These are phyloP conservation scores for Pichia sp. DNA, from an alignment of 1,139 yeast species.

Conservation along the genomic window DNA sequence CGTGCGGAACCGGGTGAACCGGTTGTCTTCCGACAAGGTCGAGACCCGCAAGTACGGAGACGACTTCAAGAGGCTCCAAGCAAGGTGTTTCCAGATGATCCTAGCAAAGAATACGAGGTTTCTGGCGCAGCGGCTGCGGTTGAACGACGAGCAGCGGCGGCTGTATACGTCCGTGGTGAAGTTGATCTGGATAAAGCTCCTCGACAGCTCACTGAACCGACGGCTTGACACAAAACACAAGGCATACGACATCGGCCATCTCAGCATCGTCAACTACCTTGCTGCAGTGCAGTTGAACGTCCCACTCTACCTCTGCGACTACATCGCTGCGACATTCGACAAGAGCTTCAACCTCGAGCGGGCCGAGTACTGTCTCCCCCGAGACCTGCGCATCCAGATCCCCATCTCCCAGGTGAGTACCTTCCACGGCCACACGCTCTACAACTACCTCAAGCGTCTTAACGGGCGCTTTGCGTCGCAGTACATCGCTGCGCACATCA, in stretches of 20 bases:
- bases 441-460: slow-evolving; percentile 13
- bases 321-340: slow-evolving; percentile 12
- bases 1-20: slow-evolving; percentile 22
- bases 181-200: slow-evolving; percentile 25
- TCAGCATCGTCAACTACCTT: slow-evolving; percentile 17
- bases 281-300: slow-evolving; percentile 17
- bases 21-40: slow-evolving; percentile 19
- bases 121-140: slow-evolving; percentile 10
- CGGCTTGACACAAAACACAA: neutral
- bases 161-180: slow-evolving; percentile 14
- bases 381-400: slow-evolving; percentile 11
- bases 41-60: slow-evolving; percentile 26
- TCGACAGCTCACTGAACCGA: neutral
- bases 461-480: slow-evolving; percentile 1
- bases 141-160: slow-evolving; percentile 8
- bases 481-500: neutral
- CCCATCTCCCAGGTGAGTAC: slow-evolving; percentile 10
- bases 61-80: slow-evolving; percentile 10
- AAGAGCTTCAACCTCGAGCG: slow-evolving; percentile 12
- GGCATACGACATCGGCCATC: slow-evolving; percentile 3
- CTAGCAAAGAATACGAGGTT: slow-evolving; percentile 17
- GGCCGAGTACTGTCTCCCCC: slow-evolving; percentile 19
- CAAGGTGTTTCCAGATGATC: slow-evolving; percentile 20
- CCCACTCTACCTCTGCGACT: slow-evolving; percentile 20
- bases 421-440: slow-evolving; percentile 15